Base-by-base conservation (phyloP, 805 yeast genomes). In the Wickerhamomyces xylosicus region DNA sequence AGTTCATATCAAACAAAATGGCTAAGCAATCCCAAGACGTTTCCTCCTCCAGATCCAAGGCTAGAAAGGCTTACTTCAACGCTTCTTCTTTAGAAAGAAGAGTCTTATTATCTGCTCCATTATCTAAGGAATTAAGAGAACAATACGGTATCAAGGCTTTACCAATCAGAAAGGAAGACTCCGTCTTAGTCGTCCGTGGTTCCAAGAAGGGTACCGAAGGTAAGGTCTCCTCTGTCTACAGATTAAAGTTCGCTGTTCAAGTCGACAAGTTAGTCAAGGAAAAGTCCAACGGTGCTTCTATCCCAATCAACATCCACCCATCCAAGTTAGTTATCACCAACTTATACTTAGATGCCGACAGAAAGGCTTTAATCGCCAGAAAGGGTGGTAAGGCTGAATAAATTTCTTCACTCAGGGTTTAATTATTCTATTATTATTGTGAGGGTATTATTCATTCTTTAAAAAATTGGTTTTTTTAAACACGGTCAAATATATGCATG, bases 121-220 rank as follows among this genome's bases (percentile, higher is more conserved):
- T 92, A 66, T 90, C 97, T 61, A 92, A 92, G 80, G 98, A 92
- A 77, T 85, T 92, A 72, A 83, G 94, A 70, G 94, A 82, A 70
- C 81, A 92, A 77, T 92, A 89, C 85, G 87, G 87, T 69, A 75
- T 92, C 73, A 86, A 80, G 67, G 74, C 97, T 58, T 74, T 92
- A 54, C 98, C 98, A 69, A 80, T 92, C 77, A 92, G 97, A 82
- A 83, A 84, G 73, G 94, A 89, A 60, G 98, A 92, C 69, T 86
- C 84, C 71, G 95, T 92, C 59, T 70, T 76, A 60, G 92, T 92
- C 64, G 90, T 83, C 68, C 90, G 98, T 75, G 98, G 98, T 66
- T 85, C 97, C 64, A 85, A 85, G 84, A 92, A 92, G 79, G 98
- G 97, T 69, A 87, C 90, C 61, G 98, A 90, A 78, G 98, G 98